A percentile compares a stretch with the other conserved stretches of the same genome.
These are phyloP conservation scores for Cryptosporidium bovis DNA, from an alignment of 169 alveolate genomes.

Conservation along the genomic window DNA sequence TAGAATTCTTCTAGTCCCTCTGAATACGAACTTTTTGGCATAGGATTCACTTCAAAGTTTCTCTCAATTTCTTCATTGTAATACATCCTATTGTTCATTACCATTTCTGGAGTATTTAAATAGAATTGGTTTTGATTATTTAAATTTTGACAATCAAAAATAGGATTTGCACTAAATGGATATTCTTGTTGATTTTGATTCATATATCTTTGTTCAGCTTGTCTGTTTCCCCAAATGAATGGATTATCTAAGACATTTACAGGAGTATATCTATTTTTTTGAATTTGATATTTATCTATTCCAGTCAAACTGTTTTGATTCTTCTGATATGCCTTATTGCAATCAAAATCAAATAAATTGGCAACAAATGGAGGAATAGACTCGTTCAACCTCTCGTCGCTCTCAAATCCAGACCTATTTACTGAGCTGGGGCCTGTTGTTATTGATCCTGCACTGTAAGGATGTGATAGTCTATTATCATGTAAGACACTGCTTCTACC, in stretches of 20 bases:
- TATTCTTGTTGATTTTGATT: conserved; percentile 4
- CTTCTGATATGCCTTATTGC: not conserved
- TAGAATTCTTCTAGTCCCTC: conserved; percentile 66
- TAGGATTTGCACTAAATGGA: not conserved
- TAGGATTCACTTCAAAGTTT: not conserved
- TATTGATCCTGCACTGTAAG: conserved; percentile 38
- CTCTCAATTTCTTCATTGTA: conserved; percentile 14
- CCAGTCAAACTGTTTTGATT: not conserved
- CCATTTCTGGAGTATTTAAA: not conserved
- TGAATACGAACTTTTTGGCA: conserved; percentile 59
- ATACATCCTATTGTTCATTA: conserved; percentile 17
- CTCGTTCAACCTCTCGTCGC: conserved; percentile 8
- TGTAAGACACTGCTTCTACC: conserved; percentile 7
- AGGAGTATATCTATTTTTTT: conserved; percentile 23
- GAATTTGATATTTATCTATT: not conserved
- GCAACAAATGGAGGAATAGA: conserved; percentile 42
- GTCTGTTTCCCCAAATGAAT: conserved; percentile 33
- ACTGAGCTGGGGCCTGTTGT: conserved; percentile 14
- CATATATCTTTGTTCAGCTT: not conserved
- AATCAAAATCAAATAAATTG: conserved; percentile 18
- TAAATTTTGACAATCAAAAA: not conserved
- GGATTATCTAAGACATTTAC: conserved; percentile 65
- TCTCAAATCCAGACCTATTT: conserved; percentile 10
- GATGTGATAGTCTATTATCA: conserved; percentile 36
- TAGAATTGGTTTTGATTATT: conserved; percentile 4